Base-by-base conservation (phyloP, 202 grass and related monocot species). In the Carex sylvatica region DNA sequence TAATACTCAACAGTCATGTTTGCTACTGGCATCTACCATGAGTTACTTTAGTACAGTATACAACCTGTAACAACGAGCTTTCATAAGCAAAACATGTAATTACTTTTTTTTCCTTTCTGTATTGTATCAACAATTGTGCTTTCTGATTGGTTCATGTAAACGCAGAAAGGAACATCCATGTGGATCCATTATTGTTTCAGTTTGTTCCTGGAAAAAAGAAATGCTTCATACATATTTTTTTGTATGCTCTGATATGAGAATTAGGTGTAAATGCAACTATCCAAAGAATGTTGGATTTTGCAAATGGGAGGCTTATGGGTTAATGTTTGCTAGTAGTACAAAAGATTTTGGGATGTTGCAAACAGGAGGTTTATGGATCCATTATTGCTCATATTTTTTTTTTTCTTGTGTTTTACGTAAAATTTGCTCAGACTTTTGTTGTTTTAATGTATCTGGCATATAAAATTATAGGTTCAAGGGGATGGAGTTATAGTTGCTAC, bases 401-500 rank as follows among this genome's bases (percentile, higher is more conserved):
- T 1, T 26, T 14, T 23, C 35, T 44, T 28, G 24, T 75, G 7
- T n/a, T 35, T 35, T 53, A 76, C 7, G 18, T 38, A 18, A 59
- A 58, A 77, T 77, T 59, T 22, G 42, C 74, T 46, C 14, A 74
- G 44, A 60, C 9, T 28, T 46, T 47, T 74, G 31, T 61, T 61
- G 74, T 40, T 24, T 83, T 56, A 53, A 77, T 77, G 16, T 31
- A 54, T 66, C 23, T 91, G 79, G 74, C 47, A 83, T 55, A 9
- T 74, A 82, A 88, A 88, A 88, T 31, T 83, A 76, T 91, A 99
- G 96, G 96, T 99, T 78, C 96, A 99, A 96, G 96, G 91, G 61
- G 96, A 99, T 87, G 96, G 96, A 54, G 96, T 99, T 36, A 99
- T 96, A 90, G 89, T 99, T 85, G 96, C 96, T 84, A 99, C 96